phyloP scores from a whole-genome alignment of 805 yeast genomes.

The Vanderwaltozyma tropicalis region DNA sequence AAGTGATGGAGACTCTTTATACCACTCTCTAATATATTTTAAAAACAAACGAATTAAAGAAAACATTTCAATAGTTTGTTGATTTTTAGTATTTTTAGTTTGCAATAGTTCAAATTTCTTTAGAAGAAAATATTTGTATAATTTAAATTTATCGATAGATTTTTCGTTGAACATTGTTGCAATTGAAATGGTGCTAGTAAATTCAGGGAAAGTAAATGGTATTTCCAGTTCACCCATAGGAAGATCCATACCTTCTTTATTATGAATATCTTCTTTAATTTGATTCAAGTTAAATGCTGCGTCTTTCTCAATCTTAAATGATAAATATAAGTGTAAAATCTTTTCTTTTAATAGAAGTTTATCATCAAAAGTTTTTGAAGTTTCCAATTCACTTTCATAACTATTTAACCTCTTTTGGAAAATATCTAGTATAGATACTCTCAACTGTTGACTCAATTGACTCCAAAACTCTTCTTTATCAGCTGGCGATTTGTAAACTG shows the following conservation, averaged over 20 bases:
- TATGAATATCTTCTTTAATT: conserved; percentile 7
- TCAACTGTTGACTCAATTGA: conserved; percentile 16
- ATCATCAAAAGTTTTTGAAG: conserved; percentile 5
- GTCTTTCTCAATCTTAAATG: conserved; percentile 21
- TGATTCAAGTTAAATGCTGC: conserved; percentile 14
- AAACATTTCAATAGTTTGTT: not conserved
- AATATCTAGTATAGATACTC: conserved; percentile 15
- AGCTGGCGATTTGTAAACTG: conserved; percentile 25
- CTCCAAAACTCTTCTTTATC: conserved; percentile 25
- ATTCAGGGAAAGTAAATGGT: conserved; percentile 10
- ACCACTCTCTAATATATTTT: conserved; percentile 6
- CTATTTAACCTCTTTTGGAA: conserved; percentile 18
- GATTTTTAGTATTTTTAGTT: conserved; percentile 1
- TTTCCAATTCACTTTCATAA: conserved; percentile 6
- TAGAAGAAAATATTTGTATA: conserved; percentile 16
- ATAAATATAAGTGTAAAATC: conserved; percentile 17
- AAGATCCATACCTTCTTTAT: conserved; percentile 3
- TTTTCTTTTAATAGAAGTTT: conserved; percentile 15
- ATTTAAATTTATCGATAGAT: conserved; percentile 12
- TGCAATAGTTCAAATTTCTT: conserved; percentile 14
- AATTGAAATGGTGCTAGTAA: conserved; percentile 4
- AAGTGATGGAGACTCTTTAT: conserved; percentile 6
- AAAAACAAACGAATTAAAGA: conserved; percentile 6
- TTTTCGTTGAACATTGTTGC: conserved; percentile 8
- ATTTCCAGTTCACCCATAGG: conserved; percentile 15